phyloP scores from a whole-genome alignment of 1,284 basidiomycete genomes.

The Xerocomus amazonicus region DNA sequence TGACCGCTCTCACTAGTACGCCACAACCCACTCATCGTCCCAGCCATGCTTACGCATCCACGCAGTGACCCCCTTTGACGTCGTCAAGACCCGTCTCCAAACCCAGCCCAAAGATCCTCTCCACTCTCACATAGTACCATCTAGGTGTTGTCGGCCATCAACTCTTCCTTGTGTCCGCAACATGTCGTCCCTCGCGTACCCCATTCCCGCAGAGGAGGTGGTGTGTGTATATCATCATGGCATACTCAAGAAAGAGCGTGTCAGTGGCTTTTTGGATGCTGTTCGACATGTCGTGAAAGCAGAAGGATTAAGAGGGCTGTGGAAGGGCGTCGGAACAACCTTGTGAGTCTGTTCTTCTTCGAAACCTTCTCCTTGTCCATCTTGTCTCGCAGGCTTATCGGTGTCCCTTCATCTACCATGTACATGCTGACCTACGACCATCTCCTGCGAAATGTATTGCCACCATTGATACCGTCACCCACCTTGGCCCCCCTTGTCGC shows the following conservation, averaged over 20 bases:
- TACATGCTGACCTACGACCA: conserved; percentile 98
- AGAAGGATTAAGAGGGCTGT: conserved; percentile 76
- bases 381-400: conserved; percentile 63
- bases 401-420: conserved; percentile 87
- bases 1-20: conserved; percentile 81
- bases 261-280: conserved; percentile 80
- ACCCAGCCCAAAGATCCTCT: conserved; percentile 63
- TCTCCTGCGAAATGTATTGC: conserved; percentile 63
- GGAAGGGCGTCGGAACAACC: conserved; percentile 88
- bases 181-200: conserved; percentile 67
- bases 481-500: conserved; percentile 75
- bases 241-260: conserved; percentile 64
- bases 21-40: neutral
- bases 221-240: conserved; percentile 77
- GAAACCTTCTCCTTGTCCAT: conserved; percentile 16
- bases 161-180: conserved; percentile 62
- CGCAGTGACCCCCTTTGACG: conserved; percentile 92
- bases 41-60: conserved; percentile 5
- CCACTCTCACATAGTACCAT: conserved; percentile 47
- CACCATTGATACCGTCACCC: conserved; percentile 52
- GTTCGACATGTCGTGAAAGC: conserved; percentile 72
- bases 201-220: conserved; percentile 52
- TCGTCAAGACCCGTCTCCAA: conserved; percentile 90
- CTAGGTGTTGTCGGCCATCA: conserved; percentile 67
- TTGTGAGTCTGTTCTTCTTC: conserved; percentile 52